Evolutionary conservation across 768 basidiomycete genomes (phyloP).

Genomic region (Chalciporus piperatus): DNA sequence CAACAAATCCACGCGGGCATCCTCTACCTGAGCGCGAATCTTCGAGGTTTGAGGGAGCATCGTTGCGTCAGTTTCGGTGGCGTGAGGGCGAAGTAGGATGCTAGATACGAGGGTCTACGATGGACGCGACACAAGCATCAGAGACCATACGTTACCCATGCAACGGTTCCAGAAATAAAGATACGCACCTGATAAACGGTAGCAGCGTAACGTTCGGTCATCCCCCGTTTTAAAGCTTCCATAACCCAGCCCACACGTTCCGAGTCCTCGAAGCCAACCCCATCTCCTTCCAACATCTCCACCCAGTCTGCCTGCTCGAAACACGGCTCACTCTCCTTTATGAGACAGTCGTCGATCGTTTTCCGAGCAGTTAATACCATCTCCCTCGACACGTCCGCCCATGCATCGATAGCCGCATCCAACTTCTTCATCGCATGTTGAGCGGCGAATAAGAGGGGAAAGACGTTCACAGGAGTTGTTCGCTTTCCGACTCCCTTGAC

Average conservation of each 20-base stretch:
- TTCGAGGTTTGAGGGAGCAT: constrained; percentile 69
- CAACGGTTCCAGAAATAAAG: not conserved
- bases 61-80: constrained; percentile 53
- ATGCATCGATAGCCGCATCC: constrained; percentile 53
- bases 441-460: constrained; percentile 65
- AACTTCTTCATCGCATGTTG: constrained; percentile 59
- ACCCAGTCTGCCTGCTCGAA: constrained; percentile 71
- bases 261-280: constrained; percentile 69
- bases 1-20: constrained; percentile 44
- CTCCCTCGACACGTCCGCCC: constrained; percentile 41
- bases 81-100: constrained; percentile 67
- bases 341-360: constrained; percentile 59
- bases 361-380: constrained; percentile 66
- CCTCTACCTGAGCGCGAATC: constrained; percentile 71
- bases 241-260: constrained; percentile 80
- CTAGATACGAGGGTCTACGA: constrained; percentile 66
- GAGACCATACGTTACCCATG: not conserved
- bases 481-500: constrained; percentile 72
- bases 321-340: constrained; percentile 56
- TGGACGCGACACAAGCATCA: not conserved
- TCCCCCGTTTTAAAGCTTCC: constrained; percentile 57
- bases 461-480: constrained; percentile 64
- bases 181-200: constrained; percentile 70
- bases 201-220: constrained; percentile 63
- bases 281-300: constrained; percentile 71